Base-by-base conservation (phyloP, 495 filamentous ascomycete species). In the Penicillium daleae region DNA sequence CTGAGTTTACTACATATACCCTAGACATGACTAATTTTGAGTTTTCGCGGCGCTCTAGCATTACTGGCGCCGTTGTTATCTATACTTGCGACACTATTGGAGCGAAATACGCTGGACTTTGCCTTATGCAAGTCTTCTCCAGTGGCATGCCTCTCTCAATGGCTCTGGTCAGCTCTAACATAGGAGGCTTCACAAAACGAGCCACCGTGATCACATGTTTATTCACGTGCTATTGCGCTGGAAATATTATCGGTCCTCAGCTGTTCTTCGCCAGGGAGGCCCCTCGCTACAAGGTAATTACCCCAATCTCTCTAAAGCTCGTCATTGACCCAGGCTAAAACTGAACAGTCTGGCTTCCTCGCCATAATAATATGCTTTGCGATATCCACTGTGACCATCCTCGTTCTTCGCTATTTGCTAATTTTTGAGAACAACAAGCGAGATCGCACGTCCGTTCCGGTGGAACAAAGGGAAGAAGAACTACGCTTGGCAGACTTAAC, bases 391-490 rank as follows among this genome's bases (percentile, higher is more conserved):
- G 40, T 44, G 40, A 44, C 40, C 12, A 44, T 44, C 40, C 40
- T 44, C 40, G 40, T 44, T 44, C 40, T 44, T 44, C 40, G 40
- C 40, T 44, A 13, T 44, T 44, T 44, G 40, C 40, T 44, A 44
- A 44, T 44, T 44, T 44, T 44, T 44, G 40, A 44, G 40, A 44
- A 44, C 40, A 44, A 44, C 40, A 44, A 44, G 40, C 40, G 40
- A 44, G 40, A 44, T 44, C 40, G 40, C 40, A 44, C 40, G 40
- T 4, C 40, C 40, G 40, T 44, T 44, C 40, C 40, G 40, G 40
- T 44, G 40, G 40, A 44, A 44, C 40, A 44, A 44, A 44, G 40
- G 40, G 40, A 44, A 44, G 40, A 44, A 44, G 29, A 32, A 32
- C 40, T 44, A 44, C 40, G 40, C 40, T 44, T 44, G 40, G 40